Conservation (phyloP, 2,329 filamentous ascomycete species). For the Ophiognomonia clavigignenti-juglandacearum region DNA sequence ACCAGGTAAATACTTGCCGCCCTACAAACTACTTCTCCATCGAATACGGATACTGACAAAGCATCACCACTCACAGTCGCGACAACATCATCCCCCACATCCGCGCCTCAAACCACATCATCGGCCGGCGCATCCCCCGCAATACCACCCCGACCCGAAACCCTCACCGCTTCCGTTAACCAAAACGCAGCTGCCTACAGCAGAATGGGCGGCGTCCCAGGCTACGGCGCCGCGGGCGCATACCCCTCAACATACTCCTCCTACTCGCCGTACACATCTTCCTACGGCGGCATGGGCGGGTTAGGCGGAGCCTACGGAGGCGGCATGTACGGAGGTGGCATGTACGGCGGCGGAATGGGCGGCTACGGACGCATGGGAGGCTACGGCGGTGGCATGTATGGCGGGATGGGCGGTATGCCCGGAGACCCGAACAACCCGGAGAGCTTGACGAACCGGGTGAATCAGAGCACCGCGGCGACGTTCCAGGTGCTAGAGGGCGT, state of each 20-base stretch:
- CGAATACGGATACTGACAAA: slow-evolving; percentile 3
- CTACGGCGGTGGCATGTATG: slow-evolving; percentile 37
- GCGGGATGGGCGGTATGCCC: slow-evolving; percentile 35
- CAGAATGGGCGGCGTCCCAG: slow-evolving; percentile 30
- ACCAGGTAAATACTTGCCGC: slow-evolving; percentile 38
- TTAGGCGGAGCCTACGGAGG: slow-evolving; percentile 35
- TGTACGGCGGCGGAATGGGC: slow-evolving; percentile 39
- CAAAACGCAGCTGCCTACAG: slow-evolving; percentile 85
- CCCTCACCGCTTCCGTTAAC: slow-evolving; percentile 75
- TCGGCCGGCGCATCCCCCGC: slow-evolving; percentile 53
- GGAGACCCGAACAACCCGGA: slow-evolving; percentile 79
- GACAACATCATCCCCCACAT: slow-evolving; percentile 28
- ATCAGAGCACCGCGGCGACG: slow-evolving; percentile 89
- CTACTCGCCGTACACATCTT: slow-evolving; percentile 42
- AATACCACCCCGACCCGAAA: slow-evolving; percentile 75
- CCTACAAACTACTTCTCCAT: no score
- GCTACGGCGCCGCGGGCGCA: slow-evolving; percentile 32
- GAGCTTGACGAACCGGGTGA: slow-evolving; percentile 92
- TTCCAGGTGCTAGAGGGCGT: slow-evolving; percentile 99
- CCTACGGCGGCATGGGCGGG: slow-evolving; percentile 33
- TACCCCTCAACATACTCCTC: slow-evolving; percentile 25
- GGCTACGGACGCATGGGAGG: slow-evolving; percentile 28
- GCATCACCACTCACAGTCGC: slow-evolving; percentile 5
- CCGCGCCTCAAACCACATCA: slow-evolving; percentile 35
- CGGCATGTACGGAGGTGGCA: slow-evolving; percentile 33